Evolutionary conservation across 306 rosid species (phyloP).

Genomic region (Citrullus amarus): DNA sequence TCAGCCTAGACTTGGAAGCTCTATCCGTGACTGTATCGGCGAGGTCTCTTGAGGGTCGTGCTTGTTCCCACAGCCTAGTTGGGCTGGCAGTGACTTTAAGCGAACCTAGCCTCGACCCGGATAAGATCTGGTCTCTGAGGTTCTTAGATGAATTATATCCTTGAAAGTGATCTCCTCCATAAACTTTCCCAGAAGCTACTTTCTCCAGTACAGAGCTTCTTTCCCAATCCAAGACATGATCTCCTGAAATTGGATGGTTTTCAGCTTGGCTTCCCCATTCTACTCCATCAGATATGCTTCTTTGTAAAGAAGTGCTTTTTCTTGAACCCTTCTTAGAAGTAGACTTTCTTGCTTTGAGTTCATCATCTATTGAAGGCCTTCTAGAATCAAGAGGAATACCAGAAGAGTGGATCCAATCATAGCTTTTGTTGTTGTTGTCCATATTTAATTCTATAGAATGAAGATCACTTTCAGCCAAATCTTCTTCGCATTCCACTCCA

Average conservation of each 20-base stretch:
- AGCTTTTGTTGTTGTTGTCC: conserved; percentile 68
- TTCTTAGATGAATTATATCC: conserved; percentile 63
- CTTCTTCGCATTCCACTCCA: conserved; percentile 59
- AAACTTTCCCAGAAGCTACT: conserved; percentile 47
- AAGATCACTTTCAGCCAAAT: conserved; percentile 80
- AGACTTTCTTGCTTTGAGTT: conserved; percentile 50
- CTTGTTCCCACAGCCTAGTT: conserved; percentile 61
- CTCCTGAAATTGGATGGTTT: conserved; percentile 50
- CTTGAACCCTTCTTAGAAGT: conserved; percentile 59
- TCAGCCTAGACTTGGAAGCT: conserved; percentile 58
- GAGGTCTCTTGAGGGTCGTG: conserved; percentile 60
- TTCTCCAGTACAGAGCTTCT: conserved; percentile 60
- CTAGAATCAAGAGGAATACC: conserved; percentile 47
- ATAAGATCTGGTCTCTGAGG: conserved; percentile 62
- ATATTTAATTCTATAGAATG: conserved; percentile 84
- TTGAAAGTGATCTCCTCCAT: conserved; percentile 42
- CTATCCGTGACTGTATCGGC: conserved; percentile 36
- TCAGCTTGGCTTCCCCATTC: conserved; percentile 63
- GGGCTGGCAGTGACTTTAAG: conserved; percentile 60
- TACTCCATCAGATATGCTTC: conserved; percentile 84
- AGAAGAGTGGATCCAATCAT: conserved; percentile 51
- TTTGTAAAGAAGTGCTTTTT: conserved; percentile 68
- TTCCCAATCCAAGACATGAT: conserved; percentile 57
- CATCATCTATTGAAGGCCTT: conserved; percentile 42
- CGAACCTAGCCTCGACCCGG: conserved; percentile 50